phyloP scores from a whole-genome alignment of 176 grass and related monocot species.

The Triticum turgidum region DNA sequence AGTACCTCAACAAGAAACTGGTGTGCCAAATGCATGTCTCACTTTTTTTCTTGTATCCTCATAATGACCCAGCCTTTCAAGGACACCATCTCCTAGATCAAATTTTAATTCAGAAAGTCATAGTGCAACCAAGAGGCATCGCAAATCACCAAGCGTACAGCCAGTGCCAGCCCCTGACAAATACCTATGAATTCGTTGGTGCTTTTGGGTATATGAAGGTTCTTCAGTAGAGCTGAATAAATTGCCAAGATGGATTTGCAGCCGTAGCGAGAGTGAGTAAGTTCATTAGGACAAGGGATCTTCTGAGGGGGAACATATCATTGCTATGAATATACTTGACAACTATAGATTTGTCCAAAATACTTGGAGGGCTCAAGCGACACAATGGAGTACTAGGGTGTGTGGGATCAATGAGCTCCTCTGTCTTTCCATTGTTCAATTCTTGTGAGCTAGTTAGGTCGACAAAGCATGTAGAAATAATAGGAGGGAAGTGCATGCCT shows the following conservation, averaged over 20 bases:
- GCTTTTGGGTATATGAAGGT: too few relatives aligned
- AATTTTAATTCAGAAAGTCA: background rate
- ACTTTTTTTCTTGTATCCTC: background rate
- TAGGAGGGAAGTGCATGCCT: background rate
- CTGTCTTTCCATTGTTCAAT: background rate
- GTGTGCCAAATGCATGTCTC: background rate
- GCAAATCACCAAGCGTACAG: background rate
- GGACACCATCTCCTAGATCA: background rate
- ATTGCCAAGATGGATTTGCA: background rate
- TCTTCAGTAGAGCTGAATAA: too few relatives aligned
- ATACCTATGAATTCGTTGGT: background rate
- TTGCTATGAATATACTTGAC: background rate
- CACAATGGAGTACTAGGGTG: background rate
- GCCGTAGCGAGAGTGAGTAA: background rate
- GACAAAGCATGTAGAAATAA: background rate
- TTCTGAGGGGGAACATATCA: background rate
- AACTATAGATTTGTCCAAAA: background rate
- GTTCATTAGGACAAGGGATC: background rate
- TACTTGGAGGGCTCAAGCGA: background rate
- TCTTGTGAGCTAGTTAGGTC: background rate
- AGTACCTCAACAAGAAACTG: background rate
- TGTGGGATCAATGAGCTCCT: background rate
- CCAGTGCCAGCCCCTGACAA: background rate
- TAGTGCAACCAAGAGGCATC: background rate
- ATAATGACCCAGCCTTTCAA: background rate